Percentiles rank a stretch among this genome's conserved stretches.
Evolutionary conservation across 1,284 basidiomycete species (phyloP).

Genomic region (Ustilago sp.): DNA sequence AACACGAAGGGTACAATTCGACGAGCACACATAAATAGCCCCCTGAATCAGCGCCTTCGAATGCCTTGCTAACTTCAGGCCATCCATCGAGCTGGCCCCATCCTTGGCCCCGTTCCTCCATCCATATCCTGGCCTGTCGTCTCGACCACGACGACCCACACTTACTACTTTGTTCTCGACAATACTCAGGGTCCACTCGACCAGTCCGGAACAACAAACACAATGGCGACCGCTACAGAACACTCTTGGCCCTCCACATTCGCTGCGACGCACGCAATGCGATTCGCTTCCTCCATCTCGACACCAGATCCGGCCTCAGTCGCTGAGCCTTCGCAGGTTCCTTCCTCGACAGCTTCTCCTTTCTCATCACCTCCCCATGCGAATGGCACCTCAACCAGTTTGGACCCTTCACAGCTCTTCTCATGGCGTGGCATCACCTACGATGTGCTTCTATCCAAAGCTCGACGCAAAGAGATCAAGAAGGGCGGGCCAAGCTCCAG

Average conservation of each 20-base stretch:
- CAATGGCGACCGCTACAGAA: not conserved
- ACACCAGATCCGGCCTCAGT: constrained; percentile 2
- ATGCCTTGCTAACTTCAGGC: not conserved
- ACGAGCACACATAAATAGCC: not conserved
- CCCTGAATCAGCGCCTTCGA: not conserved
- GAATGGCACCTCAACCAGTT: constrained; percentile 3
- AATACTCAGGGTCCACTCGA: not conserved
- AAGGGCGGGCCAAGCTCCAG: constrained; percentile 2
- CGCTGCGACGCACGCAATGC: constrained; percentile 20
- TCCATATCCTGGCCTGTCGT: not conserved
- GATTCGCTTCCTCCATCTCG: constrained; percentile 28
- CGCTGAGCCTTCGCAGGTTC: not conserved
- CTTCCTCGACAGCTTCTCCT: not conserved
- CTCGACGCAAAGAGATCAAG: constrained; percentile 48
- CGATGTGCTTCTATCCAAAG: constrained; percentile 54
- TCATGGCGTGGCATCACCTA: constrained; percentile 56
- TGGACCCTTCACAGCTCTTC: constrained; percentile 16
- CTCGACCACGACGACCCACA: not conserved
- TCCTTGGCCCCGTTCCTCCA: not conserved
- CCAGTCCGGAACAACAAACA: not conserved
- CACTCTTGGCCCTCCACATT: constrained; percentile 17
- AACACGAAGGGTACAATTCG: not conserved
- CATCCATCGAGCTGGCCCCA: not conserved
- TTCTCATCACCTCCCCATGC: not conserved
- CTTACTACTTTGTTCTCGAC: no score